Base-by-base conservation (phyloP, 805 yeast species). In the Starmerella scarabaei region DNA sequence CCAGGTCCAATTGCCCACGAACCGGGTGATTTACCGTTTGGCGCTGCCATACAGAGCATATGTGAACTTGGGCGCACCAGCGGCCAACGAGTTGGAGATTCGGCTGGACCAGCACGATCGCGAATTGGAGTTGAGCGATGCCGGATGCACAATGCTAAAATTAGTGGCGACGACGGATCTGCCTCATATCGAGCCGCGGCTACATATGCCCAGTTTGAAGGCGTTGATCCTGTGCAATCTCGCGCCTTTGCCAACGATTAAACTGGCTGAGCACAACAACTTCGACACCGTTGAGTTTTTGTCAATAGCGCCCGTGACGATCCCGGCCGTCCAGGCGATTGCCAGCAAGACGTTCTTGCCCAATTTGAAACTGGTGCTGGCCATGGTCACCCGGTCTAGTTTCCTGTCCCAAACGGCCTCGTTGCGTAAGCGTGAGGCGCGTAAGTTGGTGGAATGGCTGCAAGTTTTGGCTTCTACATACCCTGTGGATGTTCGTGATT, bases 401-500 rank as follows among this genome's bases (percentile, higher is more conserved):
- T 44, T 43, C 17, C 29, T 41, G 23, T 23, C 44, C 9, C 44
- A 32, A 19, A 24, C 30, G 9, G 33, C 42, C n/a, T 8, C 31
- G 3, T 33, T 37, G 30, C 46, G 39, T 17, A 33, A 38, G 15
- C 35, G 42, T 6, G 51, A 43, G 35, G 29, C 41, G 11, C 36
- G 44, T 11, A 36, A 30, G 24, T 43, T 48, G 0, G 44, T 50
- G 14, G 47, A 42, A 35, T 44, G 45, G 44, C 37, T 50, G 27
- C 52, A 50, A 30, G 36, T 36, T 18, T 35, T 48, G 19, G 51
- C 53, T 1, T 18, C 42, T 5, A 39, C 35, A 16, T 42, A 44
- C 30, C 51, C 53, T 6, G 40, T 47, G 1, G 52, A 48, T 21
- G 49, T 50, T 20, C 40, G 46, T 23, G 51, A 47, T 27, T 37